Percentiles rank a stretch among this genome's conserved stretches.
phyloP scores from a whole-genome alignment of 2,329 filamentous ascomycete genomes.

The Epichloe sylvatica region DNA sequence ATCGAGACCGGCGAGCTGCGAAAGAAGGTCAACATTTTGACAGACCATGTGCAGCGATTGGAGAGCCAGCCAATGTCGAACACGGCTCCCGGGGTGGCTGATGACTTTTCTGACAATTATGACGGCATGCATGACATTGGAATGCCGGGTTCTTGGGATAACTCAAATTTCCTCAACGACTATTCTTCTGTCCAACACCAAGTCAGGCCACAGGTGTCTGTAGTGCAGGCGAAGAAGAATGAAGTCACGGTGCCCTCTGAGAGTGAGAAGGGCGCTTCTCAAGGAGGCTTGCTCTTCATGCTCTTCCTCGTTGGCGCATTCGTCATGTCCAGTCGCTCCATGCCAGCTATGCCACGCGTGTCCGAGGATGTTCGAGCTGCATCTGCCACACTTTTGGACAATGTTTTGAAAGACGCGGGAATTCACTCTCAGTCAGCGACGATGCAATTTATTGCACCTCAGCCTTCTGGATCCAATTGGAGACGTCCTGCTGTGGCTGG shows the following conservation, averaged over 20 bases:
- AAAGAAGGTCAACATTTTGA: slow-evolving; percentile 79
- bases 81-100: slow-evolving; percentile 30
- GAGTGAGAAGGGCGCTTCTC: slow-evolving; percentile 52
- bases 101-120: slow-evolving; percentile 56
- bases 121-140: slow-evolving; percentile 71
- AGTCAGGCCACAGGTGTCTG: slow-evolving; percentile 42
- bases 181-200: slow-evolving; percentile 48
- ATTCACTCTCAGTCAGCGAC: slow-evolving; percentile 32
- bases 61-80: slow-evolving; percentile 41
- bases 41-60: slow-evolving; percentile 55
- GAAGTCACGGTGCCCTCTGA: slow-evolving; percentile 27
- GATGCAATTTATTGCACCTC: slow-evolving; percentile 34
- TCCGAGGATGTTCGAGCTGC: slow-evolving; percentile 70
- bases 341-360: slow-evolving; percentile 59
- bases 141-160: slow-evolving; percentile 73
- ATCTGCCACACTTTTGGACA: slow-evolving; percentile 63
- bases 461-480: slow-evolving; percentile 39
- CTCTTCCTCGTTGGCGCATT: slow-evolving; percentile 93
- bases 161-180: slow-evolving; percentile 56
- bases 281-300: slow-evolving; percentile 80
- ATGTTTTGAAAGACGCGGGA: slow-evolving; percentile 68
- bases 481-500: slow-evolving; percentile 24
- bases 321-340: slow-evolving; percentile 72
- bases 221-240: slow-evolving; percentile 39
- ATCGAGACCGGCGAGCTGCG: slow-evolving; percentile 81